phyloP scores from a whole-genome alignment of 495 filamentous ascomycete species.

The Hyaloscypha bicolor region DNA sequence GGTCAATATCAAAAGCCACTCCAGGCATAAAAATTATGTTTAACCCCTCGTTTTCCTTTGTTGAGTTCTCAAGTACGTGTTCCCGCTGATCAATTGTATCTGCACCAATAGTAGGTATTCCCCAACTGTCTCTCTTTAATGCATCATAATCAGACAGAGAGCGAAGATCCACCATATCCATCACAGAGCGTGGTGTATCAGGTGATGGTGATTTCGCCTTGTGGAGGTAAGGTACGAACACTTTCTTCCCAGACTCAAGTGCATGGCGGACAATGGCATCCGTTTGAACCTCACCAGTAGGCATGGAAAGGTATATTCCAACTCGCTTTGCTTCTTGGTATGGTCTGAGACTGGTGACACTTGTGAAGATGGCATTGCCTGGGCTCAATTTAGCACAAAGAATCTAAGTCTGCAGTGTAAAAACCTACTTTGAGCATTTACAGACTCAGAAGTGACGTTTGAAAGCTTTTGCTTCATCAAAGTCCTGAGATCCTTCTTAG shows the following conservation, averaged over 20 bases:
- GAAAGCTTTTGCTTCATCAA: conserved; percentile 66
- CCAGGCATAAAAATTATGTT: conserved; percentile 93
- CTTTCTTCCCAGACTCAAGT: conserved; percentile 71
- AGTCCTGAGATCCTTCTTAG: conserved; percentile 74
- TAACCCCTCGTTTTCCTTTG: conserved; percentile 54
- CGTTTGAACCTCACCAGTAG: conserved; percentile 79
- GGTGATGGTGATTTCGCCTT: conserved; percentile 38
- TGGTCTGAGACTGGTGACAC: conserved; percentile 32
- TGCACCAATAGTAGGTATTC: conserved; percentile 77
- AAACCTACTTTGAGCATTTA: conserved; percentile 65
- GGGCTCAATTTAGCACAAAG: conserved; percentile 18
- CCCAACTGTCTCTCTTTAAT: conserved; percentile 81
- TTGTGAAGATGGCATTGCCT: conserved; percentile 62
- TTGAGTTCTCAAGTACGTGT: conserved; percentile 62
- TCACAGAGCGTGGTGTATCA: conserved; percentile 61
- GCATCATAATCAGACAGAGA: conserved; percentile 74
- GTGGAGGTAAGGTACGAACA: conserved; percentile 91
- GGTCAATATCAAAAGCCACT: conserved; percentile 79
- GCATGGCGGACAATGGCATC: conserved; percentile 79
- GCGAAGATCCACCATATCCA: conserved; percentile 89
- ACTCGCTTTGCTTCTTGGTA: conserved; percentile 74
- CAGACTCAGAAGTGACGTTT: conserved; percentile 55
- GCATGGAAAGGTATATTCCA: conserved; percentile 93
- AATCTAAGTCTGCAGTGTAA: conserved; percentile 2
- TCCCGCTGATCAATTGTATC: conserved; percentile 62